Conservation (phyloP, 2,329 filamentous ascomycete genomes). For the Albophoma yamanashiensis region DNA sequence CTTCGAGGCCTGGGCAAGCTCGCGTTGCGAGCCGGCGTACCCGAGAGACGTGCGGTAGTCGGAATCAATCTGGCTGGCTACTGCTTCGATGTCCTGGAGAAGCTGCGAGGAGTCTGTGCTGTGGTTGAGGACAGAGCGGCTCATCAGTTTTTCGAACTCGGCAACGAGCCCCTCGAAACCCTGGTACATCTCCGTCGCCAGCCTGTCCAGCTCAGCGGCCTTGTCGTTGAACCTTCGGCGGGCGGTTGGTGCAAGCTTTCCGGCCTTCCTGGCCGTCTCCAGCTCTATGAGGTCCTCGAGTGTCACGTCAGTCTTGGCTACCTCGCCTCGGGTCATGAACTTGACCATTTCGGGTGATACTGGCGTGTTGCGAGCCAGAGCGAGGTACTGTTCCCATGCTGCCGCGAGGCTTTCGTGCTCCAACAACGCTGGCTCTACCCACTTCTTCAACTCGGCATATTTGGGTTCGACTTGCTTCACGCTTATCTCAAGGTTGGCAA, state of each 20-base stretch:
- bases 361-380: constrained; percentile 51
- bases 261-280: constrained; percentile 62
- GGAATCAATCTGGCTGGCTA: constrained; percentile 76
- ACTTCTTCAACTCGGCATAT: constrained; percentile 58
- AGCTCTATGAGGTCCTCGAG: constrained; percentile 69
- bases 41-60: constrained; percentile 72
- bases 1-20: constrained; percentile 51
- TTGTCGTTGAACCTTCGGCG: constrained; percentile 49
- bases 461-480: constrained; percentile 62
- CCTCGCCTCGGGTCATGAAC: constrained; percentile 46
- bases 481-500: constrained; percentile 73
- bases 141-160: constrained; percentile 49
- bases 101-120: constrained; percentile 56
- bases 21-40: constrained; percentile 52
- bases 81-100: constrained; percentile 73
- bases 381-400: constrained; percentile 59
- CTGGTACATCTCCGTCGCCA: constrained; percentile 47
- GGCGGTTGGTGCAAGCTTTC: constrained; percentile 48
- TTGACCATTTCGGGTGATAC: constrained; percentile 55
- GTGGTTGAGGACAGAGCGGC: constrained; percentile 44
- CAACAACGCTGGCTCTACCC: constrained; percentile 55
- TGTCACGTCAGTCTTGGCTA: constrained; percentile 39
- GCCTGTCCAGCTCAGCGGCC: constrained; percentile 49
- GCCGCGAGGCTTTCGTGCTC: constrained; percentile 55
- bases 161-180: constrained; percentile 51